phyloP scores from a whole-genome alignment of 1,284 basidiomycete species.

The Veloporphyrellus conicus region DNA sequence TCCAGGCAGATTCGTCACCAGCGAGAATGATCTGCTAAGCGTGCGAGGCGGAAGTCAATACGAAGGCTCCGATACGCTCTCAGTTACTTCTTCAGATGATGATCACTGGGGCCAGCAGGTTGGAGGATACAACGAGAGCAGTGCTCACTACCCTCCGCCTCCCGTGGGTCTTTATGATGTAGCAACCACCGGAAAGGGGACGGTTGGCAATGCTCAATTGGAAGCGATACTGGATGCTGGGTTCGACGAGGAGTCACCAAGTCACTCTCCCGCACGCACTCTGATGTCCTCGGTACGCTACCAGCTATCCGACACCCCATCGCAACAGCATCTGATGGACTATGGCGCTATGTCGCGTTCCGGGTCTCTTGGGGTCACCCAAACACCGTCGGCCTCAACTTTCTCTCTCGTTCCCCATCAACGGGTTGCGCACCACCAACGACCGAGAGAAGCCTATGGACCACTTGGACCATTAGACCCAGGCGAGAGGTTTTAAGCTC shows the following conservation, averaged over 20 bases:
- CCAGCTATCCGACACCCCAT: constrained; percentile 56
- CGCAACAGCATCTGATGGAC: constrained; percentile 42
- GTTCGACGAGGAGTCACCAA: constrained; percentile 56
- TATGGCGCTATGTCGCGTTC: constrained; percentile 56
- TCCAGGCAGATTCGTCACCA: constrained; percentile 60
- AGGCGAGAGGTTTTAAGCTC: constrained; percentile 34
- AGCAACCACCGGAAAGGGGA: constrained; percentile 41
- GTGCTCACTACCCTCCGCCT: constrained; percentile 73
- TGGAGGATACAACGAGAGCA: constrained; percentile 85
- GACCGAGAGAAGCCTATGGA: constrained; percentile 55
- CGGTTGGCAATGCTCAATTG: constrained; percentile 71
- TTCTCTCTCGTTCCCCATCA: constrained; percentile 40
- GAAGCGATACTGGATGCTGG: constrained; percentile 87
- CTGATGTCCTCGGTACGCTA: constrained; percentile 46
- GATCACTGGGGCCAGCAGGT: constrained; percentile 90
- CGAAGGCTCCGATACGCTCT: constrained; percentile 71
- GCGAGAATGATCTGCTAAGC: constrained; percentile 57
- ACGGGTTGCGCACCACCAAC: constrained; percentile 39
- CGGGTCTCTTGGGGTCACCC: constrained; percentile 40
- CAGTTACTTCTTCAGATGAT: constrained; percentile 83
- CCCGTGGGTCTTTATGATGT: constrained; percentile 64
- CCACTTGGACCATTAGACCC: constrained; percentile 77
- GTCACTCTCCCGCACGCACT: constrained; percentile 38
- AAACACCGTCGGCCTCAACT: constrained; percentile 44
- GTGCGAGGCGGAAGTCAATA: constrained; percentile 61